These are phyloP conservation scores for Aspergillus persii DNA, from an alignment of 2,329 filamentous ascomycete genomes.

Conservation along the genomic window DNA sequence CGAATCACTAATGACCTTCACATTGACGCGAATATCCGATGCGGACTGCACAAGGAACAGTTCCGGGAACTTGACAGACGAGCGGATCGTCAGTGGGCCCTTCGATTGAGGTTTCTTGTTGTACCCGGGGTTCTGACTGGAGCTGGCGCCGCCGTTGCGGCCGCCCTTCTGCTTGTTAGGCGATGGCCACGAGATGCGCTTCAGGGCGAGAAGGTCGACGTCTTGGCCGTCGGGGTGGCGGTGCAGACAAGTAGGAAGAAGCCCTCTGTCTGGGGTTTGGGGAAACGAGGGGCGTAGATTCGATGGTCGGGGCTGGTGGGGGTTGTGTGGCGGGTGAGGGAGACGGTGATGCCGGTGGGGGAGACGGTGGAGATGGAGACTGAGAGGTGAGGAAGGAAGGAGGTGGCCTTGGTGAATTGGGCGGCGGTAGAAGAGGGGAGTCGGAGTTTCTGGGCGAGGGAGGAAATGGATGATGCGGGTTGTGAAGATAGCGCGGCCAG, in stretches of 20 bases:
- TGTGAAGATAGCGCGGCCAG: constrained; percentile 33
- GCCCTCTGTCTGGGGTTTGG: constrained; percentile 90
- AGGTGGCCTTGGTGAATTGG: constrained; percentile 57
- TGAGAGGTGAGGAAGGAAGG: constrained; percentile 66
- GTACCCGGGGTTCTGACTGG: constrained; percentile 15
- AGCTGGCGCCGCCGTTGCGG: constrained; percentile 8
- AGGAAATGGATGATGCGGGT: constrained; percentile 21
- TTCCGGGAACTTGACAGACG: constrained; percentile 32
- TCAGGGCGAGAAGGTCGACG: constrained; percentile 81
- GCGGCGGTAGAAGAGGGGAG: constrained; percentile 21
- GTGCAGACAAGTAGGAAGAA: constrained; percentile 78
- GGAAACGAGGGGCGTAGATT: constrained; percentile 85
- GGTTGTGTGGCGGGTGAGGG: constrained; percentile 65
- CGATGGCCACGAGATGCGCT: constrained; percentile 73
- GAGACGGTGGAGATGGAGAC: constrained; percentile 62
- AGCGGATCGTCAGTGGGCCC: constrained; percentile 23
- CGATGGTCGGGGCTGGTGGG: constrained; percentile 64
- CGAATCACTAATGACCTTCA: constrained; percentile 79
- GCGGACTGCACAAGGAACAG: constrained; percentile 15
- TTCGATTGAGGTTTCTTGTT: constrained; percentile 13
- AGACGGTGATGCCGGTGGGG: constrained; percentile 56
- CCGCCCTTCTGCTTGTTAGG: constrained; percentile 23
- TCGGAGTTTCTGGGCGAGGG: constrained; percentile 29
- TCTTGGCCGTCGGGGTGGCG: constrained; percentile 41
- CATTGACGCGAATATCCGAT: constrained; percentile 58